Evolutionary conservation across 805 yeast species (phyloP), one percentile per base, ranked within the genome.

Genomic region (Vanderwaltozyma tropicalis): DNA sequence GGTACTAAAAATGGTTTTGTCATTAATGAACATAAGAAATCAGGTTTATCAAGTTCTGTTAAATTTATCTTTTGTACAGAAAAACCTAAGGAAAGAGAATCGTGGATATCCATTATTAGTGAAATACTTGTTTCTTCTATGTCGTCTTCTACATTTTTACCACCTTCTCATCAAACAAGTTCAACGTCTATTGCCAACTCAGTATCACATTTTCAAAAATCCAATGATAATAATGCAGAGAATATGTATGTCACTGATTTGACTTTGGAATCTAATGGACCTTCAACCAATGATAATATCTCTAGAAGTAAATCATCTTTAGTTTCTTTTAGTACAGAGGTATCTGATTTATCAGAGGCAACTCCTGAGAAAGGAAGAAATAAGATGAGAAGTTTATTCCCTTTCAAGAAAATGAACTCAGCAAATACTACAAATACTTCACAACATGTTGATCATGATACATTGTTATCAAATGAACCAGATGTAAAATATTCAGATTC

Each of bases 51-150:
- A 1, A 47, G 53, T 27, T 42, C 50, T 21, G 71, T 73, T 1
- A 76, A 69, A 45, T 84, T 80, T 49, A 69, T 74, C 35, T 71
- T 86, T 37, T 84, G 94, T 57, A 80, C 92, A 2, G 94, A 87
- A 54, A 76, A 80, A 8, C 80, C 80, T 32, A 70, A 67, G 20
- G 95, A 86, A 51, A 69, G 89, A 40, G 88, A 80, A 49, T 63
- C 63, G 9, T 83, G 94, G 92, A 72, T 82, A 8, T 67, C 71
- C 14, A 64, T 64, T 0, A 47, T 71, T 13, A 56, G 68, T 24
- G 63, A 60, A 31, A 48, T 55, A 28, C 50, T 54, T 3, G 58
- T 54, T n/a, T 37, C 37, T 14, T 37, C 44, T 11, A 28, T 31
- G 19, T 25, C 43, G 28, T 26, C 32, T 17, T 17, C 22, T 6